These are phyloP conservation scores for Rhizomucor pusillus DNA, from an alignment of 371 early-diverging fungal genomes.

Conservation along the genomic window DNA sequence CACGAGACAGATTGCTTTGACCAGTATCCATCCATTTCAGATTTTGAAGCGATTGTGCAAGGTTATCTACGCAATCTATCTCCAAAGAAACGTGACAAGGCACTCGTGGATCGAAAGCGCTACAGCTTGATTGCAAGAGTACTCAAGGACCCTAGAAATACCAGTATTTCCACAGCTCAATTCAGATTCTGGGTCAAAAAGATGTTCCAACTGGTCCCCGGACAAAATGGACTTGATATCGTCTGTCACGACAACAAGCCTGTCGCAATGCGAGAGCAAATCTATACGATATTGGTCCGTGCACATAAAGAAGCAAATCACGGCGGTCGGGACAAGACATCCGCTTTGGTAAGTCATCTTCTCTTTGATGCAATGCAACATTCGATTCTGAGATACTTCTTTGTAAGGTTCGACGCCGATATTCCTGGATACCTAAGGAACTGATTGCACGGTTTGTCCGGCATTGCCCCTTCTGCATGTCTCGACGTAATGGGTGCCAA, in stretches of 20 bases:
- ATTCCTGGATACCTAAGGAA: constrained; percentile 54
- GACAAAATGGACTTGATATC: constrained; percentile 23
- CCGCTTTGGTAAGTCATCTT: constrained; percentile 47
- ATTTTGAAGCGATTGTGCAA: constrained; percentile 45
- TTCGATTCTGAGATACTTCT: not conserved
- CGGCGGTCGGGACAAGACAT: constrained; percentile 64
- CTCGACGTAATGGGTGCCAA: constrained; percentile 41
- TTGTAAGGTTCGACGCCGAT: constrained; percentile 33
- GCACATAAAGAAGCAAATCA: constrained; percentile 61
- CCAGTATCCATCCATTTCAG: constrained; percentile 37
- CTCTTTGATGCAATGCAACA: not conserved
- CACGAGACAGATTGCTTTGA: not conserved
- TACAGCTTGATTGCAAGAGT: constrained; percentile 56
- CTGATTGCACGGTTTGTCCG: constrained; percentile 51
- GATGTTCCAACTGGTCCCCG: constrained; percentile 55
- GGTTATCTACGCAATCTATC: constrained; percentile 56
- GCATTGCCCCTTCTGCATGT: constrained; percentile 49
- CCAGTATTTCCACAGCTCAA: constrained; percentile 60
- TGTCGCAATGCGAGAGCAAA: constrained; percentile 58
- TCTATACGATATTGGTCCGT: constrained; percentile 55
- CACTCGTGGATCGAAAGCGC: constrained; percentile 50
- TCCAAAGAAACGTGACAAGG: constrained; percentile 63
- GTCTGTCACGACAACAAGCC: constrained; percentile 60
- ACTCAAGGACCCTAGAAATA: constrained; percentile 56
- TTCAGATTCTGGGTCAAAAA: constrained; percentile 70